phyloP scores from a whole-genome alignment of 192 early-diverging fungal species.

The Ambispora gerdemannii region DNA sequence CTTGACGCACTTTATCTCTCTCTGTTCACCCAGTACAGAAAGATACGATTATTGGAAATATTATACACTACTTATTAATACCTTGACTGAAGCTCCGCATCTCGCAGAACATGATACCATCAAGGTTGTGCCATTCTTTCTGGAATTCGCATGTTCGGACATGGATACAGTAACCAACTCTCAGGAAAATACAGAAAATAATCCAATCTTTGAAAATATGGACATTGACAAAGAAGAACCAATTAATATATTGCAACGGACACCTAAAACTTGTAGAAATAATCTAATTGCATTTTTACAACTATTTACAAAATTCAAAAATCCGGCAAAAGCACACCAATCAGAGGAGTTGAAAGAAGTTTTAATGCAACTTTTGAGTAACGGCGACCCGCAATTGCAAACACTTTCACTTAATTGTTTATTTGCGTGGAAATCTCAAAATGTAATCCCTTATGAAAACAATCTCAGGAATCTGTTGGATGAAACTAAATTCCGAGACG shows the following conservation, averaged over 20 bases:
- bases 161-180: conserved; percentile 32
- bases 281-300: conserved; percentile 52
- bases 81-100: conserved; percentile 53
- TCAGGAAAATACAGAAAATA: conserved; percentile 27
- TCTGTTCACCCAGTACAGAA: conserved; percentile 40
- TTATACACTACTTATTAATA: conserved; percentile 57
- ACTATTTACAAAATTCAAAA: conserved; percentile 65
- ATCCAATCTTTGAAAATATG: conserved; percentile 35
- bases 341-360: conserved; percentile 53
- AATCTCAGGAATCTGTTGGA: conserved; percentile 73
- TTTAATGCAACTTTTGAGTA: conserved; percentile 72
- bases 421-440: conserved; percentile 73
- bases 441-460: conserved; percentile 70
- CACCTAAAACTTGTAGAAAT: conserved; percentile 21
- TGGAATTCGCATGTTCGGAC: conserved; percentile 56
- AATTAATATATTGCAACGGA: conserved; percentile 22
- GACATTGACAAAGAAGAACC: conserved; percentile 8
- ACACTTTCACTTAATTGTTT: conserved; percentile 77
- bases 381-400: conserved; percentile 80
- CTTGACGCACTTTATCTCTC: conserved; percentile 46
- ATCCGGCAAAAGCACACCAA: conserved; percentile 55
- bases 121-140: conserved; percentile 61
- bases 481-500: conserved; percentile 90
- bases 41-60: conserved; percentile 72
- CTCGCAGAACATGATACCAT: conserved; percentile 63